phyloP scores from a whole-genome alignment of 1,284 basidiomycete genomes.

The Chiua sp. region DNA sequence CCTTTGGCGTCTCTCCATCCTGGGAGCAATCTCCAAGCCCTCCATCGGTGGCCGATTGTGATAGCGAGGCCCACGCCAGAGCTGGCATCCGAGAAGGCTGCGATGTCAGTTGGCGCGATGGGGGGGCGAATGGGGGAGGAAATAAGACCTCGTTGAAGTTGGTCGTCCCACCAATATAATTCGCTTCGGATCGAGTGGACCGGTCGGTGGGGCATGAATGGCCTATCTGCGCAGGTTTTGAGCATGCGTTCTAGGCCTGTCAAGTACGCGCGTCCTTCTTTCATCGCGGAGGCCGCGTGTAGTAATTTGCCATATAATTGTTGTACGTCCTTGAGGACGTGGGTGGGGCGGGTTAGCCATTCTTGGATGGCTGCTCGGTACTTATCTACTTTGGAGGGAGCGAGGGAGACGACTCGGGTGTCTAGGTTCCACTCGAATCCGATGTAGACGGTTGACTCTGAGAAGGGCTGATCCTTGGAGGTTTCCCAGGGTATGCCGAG shows the following conservation, averaged over 20 bases:
- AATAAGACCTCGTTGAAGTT: too few relatives aligned
- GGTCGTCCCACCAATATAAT: too few relatives aligned
- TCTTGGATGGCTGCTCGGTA: neutral
- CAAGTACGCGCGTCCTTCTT: too few relatives aligned
- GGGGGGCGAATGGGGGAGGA: neutral
- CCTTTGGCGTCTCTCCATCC: neutral
- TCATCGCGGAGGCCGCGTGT: too few relatives aligned
- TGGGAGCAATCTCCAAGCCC: slow-evolving; percentile 7
- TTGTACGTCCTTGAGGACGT: slow-evolving; percentile 1
- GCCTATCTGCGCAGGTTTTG: too few relatives aligned
- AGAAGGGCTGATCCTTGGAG: slow-evolving; percentile 7
- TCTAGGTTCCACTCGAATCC: slow-evolving; percentile 14
- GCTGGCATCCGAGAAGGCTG: slow-evolving; percentile 8
- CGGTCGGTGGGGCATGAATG: too few relatives aligned
- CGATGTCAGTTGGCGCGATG: neutral
- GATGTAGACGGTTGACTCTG: slow-evolving; percentile 1
- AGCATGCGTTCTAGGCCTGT: too few relatives aligned
- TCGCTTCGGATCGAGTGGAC: too few relatives aligned
- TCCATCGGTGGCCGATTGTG: neutral
- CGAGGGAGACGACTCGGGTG: neutral
- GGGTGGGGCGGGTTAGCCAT: neutral
- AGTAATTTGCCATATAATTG: neutral
- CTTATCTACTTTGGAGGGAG: neutral
- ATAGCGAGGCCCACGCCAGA: slow-evolving; percentile 9
- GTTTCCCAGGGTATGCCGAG: slow-evolving; percentile 10